Evolutionary conservation across 2,329 filamentous ascomycete species (phyloP), one percentile per base, ranked within the genome.

Genomic region (Xylariales sp.): DNA sequence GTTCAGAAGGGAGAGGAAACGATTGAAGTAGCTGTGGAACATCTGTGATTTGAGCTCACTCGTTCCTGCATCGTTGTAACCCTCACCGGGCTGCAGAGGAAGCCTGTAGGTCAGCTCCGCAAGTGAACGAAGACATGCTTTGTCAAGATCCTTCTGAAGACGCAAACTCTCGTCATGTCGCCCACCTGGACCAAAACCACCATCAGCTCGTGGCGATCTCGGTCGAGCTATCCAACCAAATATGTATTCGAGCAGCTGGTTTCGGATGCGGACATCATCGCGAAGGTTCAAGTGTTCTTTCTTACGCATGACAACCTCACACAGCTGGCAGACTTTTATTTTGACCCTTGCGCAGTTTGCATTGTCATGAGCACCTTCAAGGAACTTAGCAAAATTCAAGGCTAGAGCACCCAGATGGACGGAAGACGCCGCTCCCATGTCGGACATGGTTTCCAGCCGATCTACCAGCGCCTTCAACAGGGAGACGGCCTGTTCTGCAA

Each of bases 11-110:
- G 78, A 82, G 15, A 85, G 63, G 50, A 85, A 85, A 6, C 79
- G 69, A 44, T 82, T 84, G 60, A 85, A 85, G 54, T 85, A 85
- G 6, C 74, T 78, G 44, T 83, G 78, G 51, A 85, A 85, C 74
- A 85, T 80, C 50, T 84, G 76, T 1, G 78, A 81, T 53, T 85
- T 85, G 37, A 81, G 68, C 55, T 84, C 81, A 46, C 78, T 83
- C 37, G 76, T 79, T 30, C 79, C 76, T 2, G 76, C 79, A 57
- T 85, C 81, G 11, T 70, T 78, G 46, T 82, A 78, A 5, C 75
- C 76, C 37, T 85, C 81, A 2, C 72, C 72, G 2, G 81, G 78
- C 46, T 85, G 81, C 12, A 85, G 62, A 13, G 81, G 81, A 5
- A 85, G 63, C 10, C 81, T 75, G 52, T 78, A 83, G 0, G 81